Base-by-base conservation (phyloP, 2,329 filamentous ascomycete species). In the Verticillium nonalfalfae region DNA sequence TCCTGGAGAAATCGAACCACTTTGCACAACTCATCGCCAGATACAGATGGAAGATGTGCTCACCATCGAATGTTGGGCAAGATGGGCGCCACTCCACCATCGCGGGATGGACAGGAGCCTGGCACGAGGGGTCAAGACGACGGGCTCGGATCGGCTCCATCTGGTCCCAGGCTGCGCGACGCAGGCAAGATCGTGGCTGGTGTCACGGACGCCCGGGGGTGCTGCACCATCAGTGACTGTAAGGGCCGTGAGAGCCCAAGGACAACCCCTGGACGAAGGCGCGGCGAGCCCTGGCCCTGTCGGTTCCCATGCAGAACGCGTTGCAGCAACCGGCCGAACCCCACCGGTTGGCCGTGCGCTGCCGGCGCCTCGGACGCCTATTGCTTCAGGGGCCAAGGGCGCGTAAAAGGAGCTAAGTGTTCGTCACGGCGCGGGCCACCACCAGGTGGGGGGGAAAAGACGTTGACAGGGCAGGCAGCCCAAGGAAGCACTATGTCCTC, bases 271-370 rank as follows among this genome's bases (percentile, higher is more conserved):
- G 60, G 58, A 56, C 72, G 70, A 68, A 70, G 72, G 68, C 67
- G 63, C 63, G 70, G 70, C 73, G 69, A 75, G 73, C 73, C 38
- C 73, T 73, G 66, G 65, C 67, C 71, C 70, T 69, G 68, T 68
- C 68, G 65, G 67, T 67, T 68, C 72, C 73, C 61, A 75, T 75
- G 75, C 77, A 76, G 64, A 67, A 74, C 73, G 71, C 72, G 76
- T 77, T 77, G 71, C 76, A 76, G 72, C 63, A 68, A 68, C 68
- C 61, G 61, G 62, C 40, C 65, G 62, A 62, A 52, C 64, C 63
- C 63, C 65, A 54, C 34, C 76, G 72, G 79, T 79, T 80, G 74
- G 77, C 58, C 64, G 58, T 54, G 40, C 45, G 58, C 31, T 40
- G 45, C 40, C 40, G 58, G 40, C 35, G 58, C 52, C 58, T 62